A percentile compares a stretch with the other conserved stretches of the same genome.
phyloP scores from a whole-genome alignment of 2,329 filamentous ascomycete genomes.

The Botrytis tulipae region DNA sequence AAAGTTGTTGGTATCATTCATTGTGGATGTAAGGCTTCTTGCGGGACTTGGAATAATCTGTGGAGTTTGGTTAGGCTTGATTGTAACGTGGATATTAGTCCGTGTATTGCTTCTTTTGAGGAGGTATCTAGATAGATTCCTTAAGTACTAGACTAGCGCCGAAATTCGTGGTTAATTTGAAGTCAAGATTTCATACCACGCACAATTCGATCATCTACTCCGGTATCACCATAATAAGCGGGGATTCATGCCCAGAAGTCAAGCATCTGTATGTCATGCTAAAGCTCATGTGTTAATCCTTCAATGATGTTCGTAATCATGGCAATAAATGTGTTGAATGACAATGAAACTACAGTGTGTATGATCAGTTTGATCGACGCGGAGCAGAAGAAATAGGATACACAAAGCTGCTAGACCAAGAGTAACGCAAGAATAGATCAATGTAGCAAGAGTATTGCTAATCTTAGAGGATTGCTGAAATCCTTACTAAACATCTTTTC shows the following conservation, averaged over 20 bases:
- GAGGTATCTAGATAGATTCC: constrained; percentile 8
- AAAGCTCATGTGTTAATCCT: too few species aligned
- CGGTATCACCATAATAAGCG: too few species aligned
- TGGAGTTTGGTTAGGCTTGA: constrained; percentile 35
- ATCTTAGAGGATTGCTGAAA: background rate
- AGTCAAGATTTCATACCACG: too few species aligned
- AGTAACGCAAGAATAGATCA: background rate
- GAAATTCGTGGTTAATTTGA: background rate
- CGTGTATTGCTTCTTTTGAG: constrained; percentile 26
- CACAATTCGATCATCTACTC: background rate
- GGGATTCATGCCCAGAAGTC: background rate
- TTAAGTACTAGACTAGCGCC: constrained; percentile 14
- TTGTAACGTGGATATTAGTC: constrained; percentile 34
- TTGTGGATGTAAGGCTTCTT: constrained; percentile 28
- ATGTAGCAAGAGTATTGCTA: background rate
- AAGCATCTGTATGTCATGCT: background rate
- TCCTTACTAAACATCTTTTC: background rate
- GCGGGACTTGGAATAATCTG: constrained; percentile 33
- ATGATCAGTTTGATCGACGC: background rate
- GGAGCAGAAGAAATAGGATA: background rate
- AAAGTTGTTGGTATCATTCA: constrained; percentile 23
- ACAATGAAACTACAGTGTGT: background rate
- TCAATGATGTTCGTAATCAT: background rate
- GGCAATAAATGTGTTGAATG: background rate
- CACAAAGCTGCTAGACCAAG: background rate